Evolutionary conservation across 2,329 filamentous ascomycete genomes (phyloP), one percentile per base, ranked within the genome.

Genomic region (Ceratocystis harringtonii): DNA sequence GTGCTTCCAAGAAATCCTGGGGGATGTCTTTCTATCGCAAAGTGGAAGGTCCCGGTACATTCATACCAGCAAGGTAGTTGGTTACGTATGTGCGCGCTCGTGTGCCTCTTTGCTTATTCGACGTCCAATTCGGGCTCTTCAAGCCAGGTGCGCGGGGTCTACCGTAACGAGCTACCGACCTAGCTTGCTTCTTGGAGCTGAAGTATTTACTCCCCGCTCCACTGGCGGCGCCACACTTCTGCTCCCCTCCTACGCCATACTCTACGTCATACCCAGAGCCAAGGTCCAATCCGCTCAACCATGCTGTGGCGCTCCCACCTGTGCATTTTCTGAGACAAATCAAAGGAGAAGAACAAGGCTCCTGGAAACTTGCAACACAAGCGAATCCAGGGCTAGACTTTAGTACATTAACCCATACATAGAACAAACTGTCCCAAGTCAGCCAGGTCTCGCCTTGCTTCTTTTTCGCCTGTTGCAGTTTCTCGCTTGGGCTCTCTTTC

Each of bases 311-410:
- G 61, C 52, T 8, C 52, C 19, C n/a, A 25, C 8, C 19, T 25
- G 22, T 12, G 8, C 15, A 15, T 32, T 22, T 43, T 30, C 61
- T 63, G 61, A 63, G 61, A 63, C 61, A 63, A 63, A 58, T 58
- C 52, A 36, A 17, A 58, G 58, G 36, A 61, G 58, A 61, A 5
- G 36, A 41, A 45, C 32, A 61, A 44, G 52, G 52, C 52, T 58
- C 22, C 22, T 32, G 52, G 52, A 58, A 36, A 58, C 52, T 30
- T 58, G 52, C 52, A 30, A 58, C 52, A 58, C 52, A 58, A 58
- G 52, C 52, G 52, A 58, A 58, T 30, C 52, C 52, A 32, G 52
- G 12, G 28, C 28, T 19, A 10, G 19, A 25, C 19, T 28, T 52
- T 52, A 52, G 48, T 58, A 8, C 32, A 30, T 41, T 41, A 12